Evolutionary conservation across 2,329 filamentous ascomycete species (phyloP), one percentile per base, ranked within the genome.

Genomic region (Xylariaceae sp.): DNA sequence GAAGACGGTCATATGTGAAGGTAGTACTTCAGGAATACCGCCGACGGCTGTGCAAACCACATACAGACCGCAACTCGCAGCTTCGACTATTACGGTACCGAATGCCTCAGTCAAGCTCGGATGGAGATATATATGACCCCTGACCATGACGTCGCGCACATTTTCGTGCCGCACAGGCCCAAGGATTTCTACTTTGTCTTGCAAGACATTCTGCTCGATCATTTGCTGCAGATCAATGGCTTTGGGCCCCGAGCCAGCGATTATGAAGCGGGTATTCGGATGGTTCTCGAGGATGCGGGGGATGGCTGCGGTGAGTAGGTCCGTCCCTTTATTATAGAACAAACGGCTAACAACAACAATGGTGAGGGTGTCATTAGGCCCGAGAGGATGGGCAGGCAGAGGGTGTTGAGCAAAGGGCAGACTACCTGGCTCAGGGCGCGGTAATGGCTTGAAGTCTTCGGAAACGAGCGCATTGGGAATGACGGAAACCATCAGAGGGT

Each of bases 261-360:
- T 97, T 69, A 99, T 91, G 75, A 99, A 99, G 55, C 92, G 90
- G 1, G 96, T 95, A 71, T 98, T 96, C 1, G 92, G 90, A 71
- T 99, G 91, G 12, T 87, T 86, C 46, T 92, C 89, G 24, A 98
- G 84, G 50, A 99, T 96, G 44, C 93, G 88, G 0, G 95, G 95
- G 51, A 99, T 96, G 3, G 92, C 92, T 9, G 94, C 95, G 21
- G 96, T 96, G n/a, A 99, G 84, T 0, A 99, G 85, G 73, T 99
- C 96, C 1, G 92, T 98, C 58, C 95, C 95, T 74, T 99, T 99
- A 76, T 99, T 99, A 76, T 98, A 98, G 76, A 98, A 99, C 1
- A 99, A 86, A 17, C 95, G 91, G 7, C 93, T 97, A 61, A 99
- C 96, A 17, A 99, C 94, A 1, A 99, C 92, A 56, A 99, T 97